These are phyloP conservation scores for Phaseolus coccineus DNA, from an alignment of 331 rosid species.

Conservation along the genomic window DNA sequence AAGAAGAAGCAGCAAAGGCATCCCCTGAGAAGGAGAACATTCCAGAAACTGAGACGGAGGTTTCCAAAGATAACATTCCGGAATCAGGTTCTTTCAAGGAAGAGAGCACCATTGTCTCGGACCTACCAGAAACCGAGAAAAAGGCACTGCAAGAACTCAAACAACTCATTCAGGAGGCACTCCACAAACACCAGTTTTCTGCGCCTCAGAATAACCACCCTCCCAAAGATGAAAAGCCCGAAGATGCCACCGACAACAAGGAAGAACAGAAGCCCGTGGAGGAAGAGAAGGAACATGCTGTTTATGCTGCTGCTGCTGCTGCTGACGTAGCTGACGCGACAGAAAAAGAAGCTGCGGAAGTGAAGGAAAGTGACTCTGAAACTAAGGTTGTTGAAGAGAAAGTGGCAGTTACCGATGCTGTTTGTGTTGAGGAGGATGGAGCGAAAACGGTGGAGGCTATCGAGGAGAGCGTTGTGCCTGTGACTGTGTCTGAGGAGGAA, in stretches of 20 bases:
- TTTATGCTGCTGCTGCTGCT: not conserved
- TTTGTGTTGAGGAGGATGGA: constrained; percentile 54
- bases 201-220: not conserved
- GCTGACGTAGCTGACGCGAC: constrained; percentile 10
- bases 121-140: constrained; percentile 58
- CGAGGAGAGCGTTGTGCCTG: constrained; percentile 57
- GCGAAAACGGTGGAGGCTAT: constrained; percentile 67
- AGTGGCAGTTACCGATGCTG: not conserved
- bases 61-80: constrained; percentile 46
- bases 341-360: not conserved
- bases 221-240: constrained; percentile 41
- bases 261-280: constrained; percentile 1
- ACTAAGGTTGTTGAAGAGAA: constrained; percentile 44
- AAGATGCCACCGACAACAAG: not conserved
- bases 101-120: constrained; percentile 62
- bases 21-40: not conserved
- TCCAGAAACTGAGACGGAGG: constrained; percentile 28
- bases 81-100: constrained; percentile 62
- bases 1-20: not conserved
- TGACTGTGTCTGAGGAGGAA: constrained; percentile 36
- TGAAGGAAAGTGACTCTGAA: not conserved
- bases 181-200: constrained; percentile 56
- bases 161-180: constrained; percentile 56
- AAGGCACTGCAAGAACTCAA: constrained; percentile 65
- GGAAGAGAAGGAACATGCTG: not conserved